Percentiles rank a stretch among this genome's conserved stretches.
These are phyloP conservation scores for Leccinum ochraceum DNA, from an alignment of 768 basidiomycete genomes.

Conservation along the genomic window DNA sequence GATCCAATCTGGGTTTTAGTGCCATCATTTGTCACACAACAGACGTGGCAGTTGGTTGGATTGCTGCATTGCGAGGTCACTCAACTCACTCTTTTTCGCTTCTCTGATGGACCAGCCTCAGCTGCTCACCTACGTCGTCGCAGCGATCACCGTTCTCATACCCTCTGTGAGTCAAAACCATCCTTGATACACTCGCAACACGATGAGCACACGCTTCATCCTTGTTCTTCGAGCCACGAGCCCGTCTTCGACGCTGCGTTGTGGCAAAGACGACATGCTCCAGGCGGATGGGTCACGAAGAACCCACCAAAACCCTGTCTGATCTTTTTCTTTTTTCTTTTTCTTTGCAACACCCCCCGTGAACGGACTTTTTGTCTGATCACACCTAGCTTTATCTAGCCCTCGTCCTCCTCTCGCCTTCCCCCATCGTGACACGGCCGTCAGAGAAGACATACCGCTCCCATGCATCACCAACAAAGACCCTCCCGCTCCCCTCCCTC, in stretches of 20 bases:
- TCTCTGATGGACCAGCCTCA: constrained; percentile 26
- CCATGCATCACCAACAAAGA: constrained; percentile 50
- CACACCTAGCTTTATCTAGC: constrained; percentile 61
- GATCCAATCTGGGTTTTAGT: too few species aligned
- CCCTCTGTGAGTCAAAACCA: constrained; percentile 30
- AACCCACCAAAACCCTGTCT: constrained; percentile 38
- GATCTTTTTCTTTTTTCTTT: constrained; percentile 5
- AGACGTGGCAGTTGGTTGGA: background rate
- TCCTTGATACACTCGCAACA: constrained; percentile 2
- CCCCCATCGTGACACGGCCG: constrained; percentile 57
- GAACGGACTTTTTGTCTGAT: constrained; percentile 5
- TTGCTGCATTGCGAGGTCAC: background rate
- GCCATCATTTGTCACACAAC: background rate
- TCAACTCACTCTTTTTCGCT: too few species aligned
- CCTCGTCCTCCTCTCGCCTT: constrained; percentile 75
- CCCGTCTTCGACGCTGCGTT: constrained; percentile 50
- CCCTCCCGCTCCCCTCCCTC: constrained; percentile 56
- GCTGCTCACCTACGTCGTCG: constrained; percentile 22
- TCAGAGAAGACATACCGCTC: constrained; percentile 75
- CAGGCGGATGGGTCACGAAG: constrained; percentile 46
- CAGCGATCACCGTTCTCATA: constrained; percentile 24
- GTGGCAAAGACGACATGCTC: constrained; percentile 62
- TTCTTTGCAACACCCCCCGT: too few species aligned
- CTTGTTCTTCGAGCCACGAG: constrained; percentile 91
- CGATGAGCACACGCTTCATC: constrained; percentile 78